Evolutionary conservation across 257 asterid genomes (phyloP).

Genomic region (Misopates orontium): DNA sequence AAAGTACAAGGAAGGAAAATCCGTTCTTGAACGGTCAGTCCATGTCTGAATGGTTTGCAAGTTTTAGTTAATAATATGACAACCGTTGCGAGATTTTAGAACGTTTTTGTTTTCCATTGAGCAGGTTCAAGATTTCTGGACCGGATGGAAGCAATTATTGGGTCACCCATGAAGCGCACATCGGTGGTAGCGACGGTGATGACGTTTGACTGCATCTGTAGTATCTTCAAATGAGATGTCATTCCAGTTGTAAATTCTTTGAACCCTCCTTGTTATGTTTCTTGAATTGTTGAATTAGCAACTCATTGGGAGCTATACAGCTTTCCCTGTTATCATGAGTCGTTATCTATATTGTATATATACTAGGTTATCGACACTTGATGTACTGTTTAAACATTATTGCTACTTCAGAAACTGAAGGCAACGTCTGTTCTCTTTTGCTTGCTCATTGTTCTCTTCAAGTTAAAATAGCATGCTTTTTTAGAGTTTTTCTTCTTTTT

Average conservation of each 20-base stretch:
- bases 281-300: slow-evolving; percentile 29
- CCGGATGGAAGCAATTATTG: slow-evolving; percentile 64
- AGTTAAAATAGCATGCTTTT: not conserved
- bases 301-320: slow-evolving; percentile 20
- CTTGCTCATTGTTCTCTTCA: not conserved
- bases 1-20: slow-evolving; percentile 88
- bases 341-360: slow-evolving; percentile 17
- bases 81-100: not conserved
- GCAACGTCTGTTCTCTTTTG: not conserved
- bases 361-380: not conserved
- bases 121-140: slow-evolving; percentile 66
- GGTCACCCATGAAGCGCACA: slow-evolving; percentile 50
- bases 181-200: slow-evolving; percentile 55
- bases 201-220: slow-evolving; percentile 44
- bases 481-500: too few species aligned
- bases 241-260: slow-evolving; percentile 48
- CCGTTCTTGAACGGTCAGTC: slow-evolving; percentile 82
- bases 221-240: not conserved
- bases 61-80: not conserved
- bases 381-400: not conserved
- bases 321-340: slow-evolving; percentile 20
- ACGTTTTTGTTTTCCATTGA: slow-evolving; percentile 13
- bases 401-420: not conserved
- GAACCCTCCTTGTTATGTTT: slow-evolving; percentile 18
- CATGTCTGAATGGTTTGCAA: not conserved